Conservation (phyloP, 441 rosid genomes). For the Isatis lusitanica region DNA sequence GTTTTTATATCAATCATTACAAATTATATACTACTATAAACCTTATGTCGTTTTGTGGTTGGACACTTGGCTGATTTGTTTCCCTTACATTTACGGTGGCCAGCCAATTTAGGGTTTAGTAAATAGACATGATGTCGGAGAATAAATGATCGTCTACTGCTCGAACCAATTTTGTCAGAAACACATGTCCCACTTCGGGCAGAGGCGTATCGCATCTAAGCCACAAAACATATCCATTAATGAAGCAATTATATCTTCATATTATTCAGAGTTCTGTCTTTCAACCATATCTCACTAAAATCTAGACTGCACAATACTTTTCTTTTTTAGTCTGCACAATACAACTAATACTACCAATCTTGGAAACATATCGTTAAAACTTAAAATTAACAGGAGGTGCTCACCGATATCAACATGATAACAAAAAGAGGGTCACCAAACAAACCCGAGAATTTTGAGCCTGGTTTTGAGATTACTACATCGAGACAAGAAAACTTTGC, state of each 20-base stretch:
- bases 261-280: not conserved
- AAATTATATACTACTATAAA: not conserved
- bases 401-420: not conserved
- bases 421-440: not conserved
- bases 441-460: not conserved
- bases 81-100: not conserved
- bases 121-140: not conserved
- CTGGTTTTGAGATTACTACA: too few relatives aligned
- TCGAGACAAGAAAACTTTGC: too few relatives aligned
- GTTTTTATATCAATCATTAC: not conserved
- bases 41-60: not conserved
- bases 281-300: not conserved
- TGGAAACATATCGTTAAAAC: not conserved
- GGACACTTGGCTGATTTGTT: constrained; percentile 1
- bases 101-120: not conserved
- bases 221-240: not conserved
- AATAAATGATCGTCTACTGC: not conserved
- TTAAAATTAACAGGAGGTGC: too few relatives aligned
- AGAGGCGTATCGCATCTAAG: not conserved
- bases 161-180: not conserved
- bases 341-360: not conserved
- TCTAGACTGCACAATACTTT: not conserved
- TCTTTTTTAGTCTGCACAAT: too few relatives aligned
- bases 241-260: not conserved
- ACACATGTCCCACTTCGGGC: not conserved